Conservation (phyloP, 306 rosid species). For the Vicia faba region DNA sequence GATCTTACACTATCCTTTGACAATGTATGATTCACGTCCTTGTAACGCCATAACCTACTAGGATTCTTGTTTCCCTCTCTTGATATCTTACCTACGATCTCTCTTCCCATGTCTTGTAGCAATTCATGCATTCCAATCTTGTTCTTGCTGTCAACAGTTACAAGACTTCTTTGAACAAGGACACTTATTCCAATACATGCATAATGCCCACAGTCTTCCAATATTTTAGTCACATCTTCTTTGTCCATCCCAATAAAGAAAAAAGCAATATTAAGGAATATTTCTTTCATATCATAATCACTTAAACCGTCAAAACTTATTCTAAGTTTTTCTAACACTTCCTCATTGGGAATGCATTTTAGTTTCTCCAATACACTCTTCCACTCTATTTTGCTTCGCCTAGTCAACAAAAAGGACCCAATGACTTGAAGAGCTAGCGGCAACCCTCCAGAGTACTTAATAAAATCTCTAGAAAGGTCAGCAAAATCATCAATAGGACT, state of each 20-base stretch:
- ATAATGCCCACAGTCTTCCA: background rate
- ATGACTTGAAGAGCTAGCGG: conserved; percentile 4
- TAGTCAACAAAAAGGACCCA: background rate
- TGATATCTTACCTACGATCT: background rate
- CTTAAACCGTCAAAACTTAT: conserved; percentile 8
- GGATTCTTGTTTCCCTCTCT: background rate
- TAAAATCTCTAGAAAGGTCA: background rate
- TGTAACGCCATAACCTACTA: conserved; percentile 5
- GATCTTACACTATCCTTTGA: conserved; percentile 11
- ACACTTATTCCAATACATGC: background rate
- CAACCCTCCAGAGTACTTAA: background rate
- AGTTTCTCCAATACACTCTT: conserved; percentile 1
- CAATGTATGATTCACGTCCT: background rate
- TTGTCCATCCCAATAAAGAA: background rate
- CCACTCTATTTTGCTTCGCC: background rate
- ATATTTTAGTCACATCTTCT: background rate
- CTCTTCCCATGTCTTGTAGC: conserved; percentile 1
- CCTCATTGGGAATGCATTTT: background rate
- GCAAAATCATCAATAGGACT: background rate
- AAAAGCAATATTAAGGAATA: conserved; percentile 1
- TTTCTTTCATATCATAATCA: background rate
- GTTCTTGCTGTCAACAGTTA: background rate
- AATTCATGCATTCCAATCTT: conserved; percentile 13
- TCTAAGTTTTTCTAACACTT: background rate
- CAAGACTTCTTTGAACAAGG: background rate